phyloP scores from a whole-genome alignment of 2,329 filamentous ascomycete species.

The Kalmusia sp. region DNA sequence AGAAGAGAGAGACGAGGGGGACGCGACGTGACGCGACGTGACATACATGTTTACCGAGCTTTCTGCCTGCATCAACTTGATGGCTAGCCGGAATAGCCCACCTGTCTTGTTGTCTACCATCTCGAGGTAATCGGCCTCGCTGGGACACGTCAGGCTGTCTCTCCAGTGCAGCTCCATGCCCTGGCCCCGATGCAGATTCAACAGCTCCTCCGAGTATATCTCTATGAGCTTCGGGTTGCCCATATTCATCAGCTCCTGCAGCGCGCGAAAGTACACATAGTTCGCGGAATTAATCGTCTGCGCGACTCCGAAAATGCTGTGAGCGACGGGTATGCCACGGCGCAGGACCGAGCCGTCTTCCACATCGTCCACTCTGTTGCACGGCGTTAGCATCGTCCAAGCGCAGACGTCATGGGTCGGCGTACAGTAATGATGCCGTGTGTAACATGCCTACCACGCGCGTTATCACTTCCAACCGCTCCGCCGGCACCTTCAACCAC shows the following conservation, averaged over 20 bases:
- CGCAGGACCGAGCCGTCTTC: slow-evolving; percentile 81
- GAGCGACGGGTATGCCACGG: slow-evolving; percentile 80
- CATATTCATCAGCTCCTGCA: slow-evolving; percentile 76
- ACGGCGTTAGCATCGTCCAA: background rate
- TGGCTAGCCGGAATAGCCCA: slow-evolving; percentile 81
- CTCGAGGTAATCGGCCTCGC: slow-evolving; percentile 89
- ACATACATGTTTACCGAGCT: slow-evolving; percentile 54
- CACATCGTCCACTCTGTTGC: slow-evolving; percentile 74
- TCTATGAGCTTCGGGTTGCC: slow-evolving; percentile 70
- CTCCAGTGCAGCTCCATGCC: slow-evolving; percentile 94
- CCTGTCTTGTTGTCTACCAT: slow-evolving; percentile 94
- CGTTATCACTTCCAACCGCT: slow-evolving; percentile 76
- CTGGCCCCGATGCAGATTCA: slow-evolving; percentile 85
- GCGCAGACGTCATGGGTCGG: background rate
- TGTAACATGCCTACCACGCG: slow-evolving; percentile 85
- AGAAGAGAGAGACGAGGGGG: slow-evolving; percentile 9
- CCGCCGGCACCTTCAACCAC: slow-evolving; percentile 76
- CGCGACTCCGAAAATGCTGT: slow-evolving; percentile 82
- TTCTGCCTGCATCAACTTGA: slow-evolving; percentile 89
- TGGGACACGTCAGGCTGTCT: slow-evolving; percentile 82
- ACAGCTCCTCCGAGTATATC: slow-evolving; percentile 81
- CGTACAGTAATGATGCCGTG: slow-evolving; percentile 75
- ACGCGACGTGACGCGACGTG: no score
- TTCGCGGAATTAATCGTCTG: slow-evolving; percentile 93
- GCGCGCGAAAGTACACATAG: slow-evolving; percentile 83